Evolutionary conservation across 257 asterid species (phyloP), one percentile per base, ranked within the genome.

Genomic region (Mitragyna speciosa): DNA sequence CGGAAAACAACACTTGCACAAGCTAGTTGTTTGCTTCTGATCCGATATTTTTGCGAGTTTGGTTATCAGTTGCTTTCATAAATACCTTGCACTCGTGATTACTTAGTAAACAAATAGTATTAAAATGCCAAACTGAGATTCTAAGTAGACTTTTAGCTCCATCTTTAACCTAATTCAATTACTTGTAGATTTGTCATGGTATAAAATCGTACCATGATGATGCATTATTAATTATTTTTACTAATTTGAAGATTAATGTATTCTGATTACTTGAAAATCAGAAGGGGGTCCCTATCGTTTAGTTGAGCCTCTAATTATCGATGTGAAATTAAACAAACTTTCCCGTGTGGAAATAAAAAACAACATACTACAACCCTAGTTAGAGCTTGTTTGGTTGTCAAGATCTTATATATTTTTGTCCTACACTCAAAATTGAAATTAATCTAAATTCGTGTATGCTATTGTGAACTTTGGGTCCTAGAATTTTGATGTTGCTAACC

Each of bases 51-150:
- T 80, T 36, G 79, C 79, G 82, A 82, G 87, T 89, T 91, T 86
- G 95, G 93, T 91, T 14, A 84, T 11, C 58, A 49, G 91, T 91
- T 76, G 82, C 92, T 89, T 81, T 91, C 95, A 81, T 52, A 75
- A 78, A 89, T 84, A 69, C 81, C 79, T 71, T 76, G 45, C 52
- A 59, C 66, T 54, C 54, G 72, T 70, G 73, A 76, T 69, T 63
- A 51, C 61, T 63, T 0, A n/a, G 10, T 2, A 61, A 24, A 54
- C 45, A 75, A 75, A 39, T 51, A 24, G 14, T 75, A 39, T 49
- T 56, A 82, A 58, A 63, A 76, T 77, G 70, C 20, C 14, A 76
- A 70, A 76, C 80, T 78, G 70, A 59, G 84, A 86, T 84, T 81
- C 76, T 75, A 43, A 67, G 63, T 76, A 70, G 82, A 79, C 84